These are phyloP conservation scores for Pugionium dolabratum DNA, from an alignment of 345 rosid species.

Conservation along the genomic window DNA sequence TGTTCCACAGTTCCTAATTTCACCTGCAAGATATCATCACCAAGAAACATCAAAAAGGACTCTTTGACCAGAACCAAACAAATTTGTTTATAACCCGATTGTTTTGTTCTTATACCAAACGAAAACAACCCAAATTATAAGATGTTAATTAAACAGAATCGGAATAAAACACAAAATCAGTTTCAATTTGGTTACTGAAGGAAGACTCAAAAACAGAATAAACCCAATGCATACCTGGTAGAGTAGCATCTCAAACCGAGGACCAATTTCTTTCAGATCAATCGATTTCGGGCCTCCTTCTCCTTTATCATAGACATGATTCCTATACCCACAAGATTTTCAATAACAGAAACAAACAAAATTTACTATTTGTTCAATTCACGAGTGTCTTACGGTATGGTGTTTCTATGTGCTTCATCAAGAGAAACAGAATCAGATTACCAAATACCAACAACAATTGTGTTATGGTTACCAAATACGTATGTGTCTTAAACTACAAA, in stretches of 20 bases:
- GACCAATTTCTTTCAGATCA: conserved; percentile 88
- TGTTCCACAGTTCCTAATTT: conserved; percentile 83
- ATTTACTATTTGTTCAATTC: background rate
- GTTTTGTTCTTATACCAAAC: background rate
- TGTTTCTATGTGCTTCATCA: background rate
- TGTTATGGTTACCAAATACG: no score
- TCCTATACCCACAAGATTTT: conserved; percentile 50
- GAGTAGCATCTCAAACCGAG: conserved; percentile 81
- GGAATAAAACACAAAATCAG: no score
- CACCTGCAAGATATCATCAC: conserved; percentile 46
- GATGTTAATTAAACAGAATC: no score
- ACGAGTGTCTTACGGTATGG: background rate
- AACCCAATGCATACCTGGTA: conserved; percentile 58
- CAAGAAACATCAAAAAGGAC: background rate
- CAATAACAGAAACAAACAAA: background rate
- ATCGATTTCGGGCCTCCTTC: conserved; percentile 83
- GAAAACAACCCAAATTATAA: background rate
- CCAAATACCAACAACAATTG: background rate
- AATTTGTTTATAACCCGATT: background rate
- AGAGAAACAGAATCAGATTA: conserved; percentile 3
- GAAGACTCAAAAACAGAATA: background rate
- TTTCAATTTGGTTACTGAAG: no score
- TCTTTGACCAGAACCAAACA: background rate
- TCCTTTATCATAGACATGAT: conserved; percentile 72
- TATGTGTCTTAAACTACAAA: background rate